Base-by-base conservation (phyloP, 441 rosid genomes). In the Codiaeum variegatum region DNA sequence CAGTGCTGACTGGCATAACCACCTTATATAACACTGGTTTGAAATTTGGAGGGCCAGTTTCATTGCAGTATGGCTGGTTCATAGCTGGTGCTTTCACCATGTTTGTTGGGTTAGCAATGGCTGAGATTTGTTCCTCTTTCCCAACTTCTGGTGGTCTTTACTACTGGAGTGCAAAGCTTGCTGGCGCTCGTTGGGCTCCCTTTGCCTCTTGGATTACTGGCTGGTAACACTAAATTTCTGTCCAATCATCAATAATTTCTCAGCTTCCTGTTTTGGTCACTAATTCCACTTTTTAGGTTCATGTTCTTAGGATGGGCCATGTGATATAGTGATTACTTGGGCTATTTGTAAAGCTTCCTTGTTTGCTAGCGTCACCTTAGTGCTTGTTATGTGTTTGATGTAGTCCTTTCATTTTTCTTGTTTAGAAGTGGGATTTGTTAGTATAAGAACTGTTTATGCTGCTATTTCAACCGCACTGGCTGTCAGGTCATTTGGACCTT, bases 161-260 rank as follows among this genome's bases (percentile, higher is more conserved):
- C 76, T 94, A 92, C 73, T 94, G 98, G 98, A 94, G 98, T 80
- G 97, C 98, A 58, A 91, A 82, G 88, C 97, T 94, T 75, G 97
- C 97, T 19, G 97, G 97, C 56, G 86, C 83, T 15, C 60, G 79
- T 13, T 94, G 98, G 98, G 94, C 98, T 19, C 96, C 98, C n/a
- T 86, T 94, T 60, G 97, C 96, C 54, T 90, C 97, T 68, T 94
- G 98, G 98, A 66, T 91, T 51, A 94, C 97, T 24, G 97, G 97
- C 85, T 92, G 98, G 97, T 94, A 85, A 76, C 32, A n/a, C n/a
- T n/a, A n/a, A 24, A 9, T 24, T 70, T 8, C 49, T 34, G 28
- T 5, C 55, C 21, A 28, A 29, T 5, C 1, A 10, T 71, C 34
- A 3, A 4, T 28, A 32, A 32, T 21, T 62, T 36, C 21, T 5